Percentiles rank a stretch among this genome's conserved stretches.
Conservation (phyloP, 257 asterid genomes). For the Solanum lycopersicoides region DNA sequence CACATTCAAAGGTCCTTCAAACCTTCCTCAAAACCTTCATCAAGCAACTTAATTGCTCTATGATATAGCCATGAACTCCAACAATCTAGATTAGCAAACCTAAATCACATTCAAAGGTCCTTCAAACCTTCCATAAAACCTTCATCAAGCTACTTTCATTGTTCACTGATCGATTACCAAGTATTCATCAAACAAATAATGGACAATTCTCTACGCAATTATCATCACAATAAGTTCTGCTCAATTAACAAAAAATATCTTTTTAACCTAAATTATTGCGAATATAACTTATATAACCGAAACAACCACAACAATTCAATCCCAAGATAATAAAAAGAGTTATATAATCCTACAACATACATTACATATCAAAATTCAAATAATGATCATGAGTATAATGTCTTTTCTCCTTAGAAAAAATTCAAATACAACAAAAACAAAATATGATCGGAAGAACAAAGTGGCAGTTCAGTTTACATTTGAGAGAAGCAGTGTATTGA, state of each 20-base stretch:
- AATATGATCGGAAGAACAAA: background rate
- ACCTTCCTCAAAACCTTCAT: background rate
- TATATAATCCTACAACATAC: background rate
- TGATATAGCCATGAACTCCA: background rate
- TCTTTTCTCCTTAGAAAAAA: background rate
- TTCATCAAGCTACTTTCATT: background rate
- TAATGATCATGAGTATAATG: background rate
- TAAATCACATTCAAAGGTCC: background rate
- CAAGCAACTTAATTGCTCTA: background rate
- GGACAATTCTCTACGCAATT: background rate
- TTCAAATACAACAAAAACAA: background rate
- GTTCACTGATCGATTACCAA: background rate
- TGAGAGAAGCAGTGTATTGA: conserved; percentile 84
- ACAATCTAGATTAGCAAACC: background rate
- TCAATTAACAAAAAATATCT: background rate
- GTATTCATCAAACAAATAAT: background rate
- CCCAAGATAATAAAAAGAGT: background rate
- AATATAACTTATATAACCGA: background rate
- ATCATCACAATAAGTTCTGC: background rate
- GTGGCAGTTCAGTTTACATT: conserved; percentile 31
- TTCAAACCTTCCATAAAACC: background rate
- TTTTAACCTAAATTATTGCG: background rate
- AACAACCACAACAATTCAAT: background rate
- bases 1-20: background rate
- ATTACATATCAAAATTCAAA: background rate